Evolutionary conservation across 116 monocot genomes (phyloP).

Genomic region (Cymodocea nodosa): DNA sequence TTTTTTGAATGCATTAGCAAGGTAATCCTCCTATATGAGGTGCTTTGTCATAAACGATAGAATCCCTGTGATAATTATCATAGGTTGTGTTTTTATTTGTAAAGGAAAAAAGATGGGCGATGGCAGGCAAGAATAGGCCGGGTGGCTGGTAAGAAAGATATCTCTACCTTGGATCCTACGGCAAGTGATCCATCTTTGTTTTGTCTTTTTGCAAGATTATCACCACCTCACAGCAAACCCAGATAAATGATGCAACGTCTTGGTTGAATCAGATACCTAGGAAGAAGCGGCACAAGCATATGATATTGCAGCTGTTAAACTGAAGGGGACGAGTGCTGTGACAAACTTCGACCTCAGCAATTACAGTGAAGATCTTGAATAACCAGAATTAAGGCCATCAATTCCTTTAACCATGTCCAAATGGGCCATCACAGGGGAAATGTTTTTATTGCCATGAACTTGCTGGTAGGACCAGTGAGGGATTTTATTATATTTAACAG

Average conservation of each 20-base stretch:
- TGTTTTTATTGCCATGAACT: no score
- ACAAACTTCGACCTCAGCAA: conserved; percentile 6
- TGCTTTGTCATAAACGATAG: neutral
- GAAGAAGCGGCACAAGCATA: conserved; percentile 7
- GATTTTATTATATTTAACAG: no score
- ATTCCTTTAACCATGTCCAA: no score
- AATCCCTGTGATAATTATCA: neutral
- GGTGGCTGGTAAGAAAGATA: conserved; percentile 61
- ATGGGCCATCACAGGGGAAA: no score
- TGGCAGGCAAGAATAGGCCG: conserved; percentile 82
- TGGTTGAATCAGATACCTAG: conserved; percentile 1
- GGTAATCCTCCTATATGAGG: neutral
- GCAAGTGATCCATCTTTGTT: conserved; percentile 20
- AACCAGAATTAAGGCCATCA: no score
- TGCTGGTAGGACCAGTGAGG: no score
- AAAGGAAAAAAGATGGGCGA: conserved; percentile 52
- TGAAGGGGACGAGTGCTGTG: conserved; percentile 1
- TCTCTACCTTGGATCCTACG: conserved; percentile 73
- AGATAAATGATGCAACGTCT: neutral
- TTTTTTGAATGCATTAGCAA: conserved; percentile 13
- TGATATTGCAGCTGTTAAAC: conserved; percentile 8
- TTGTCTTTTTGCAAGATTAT: neutral
- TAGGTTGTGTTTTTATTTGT: conserved; percentile 8
- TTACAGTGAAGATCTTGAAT: conserved; percentile 1
- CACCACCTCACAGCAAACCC: neutral